Evolutionary conservation across 352 stramenopile species (phyloP), one percentile per base, ranked within the genome.

Genomic region (Aphanomyces astaci): DNA sequence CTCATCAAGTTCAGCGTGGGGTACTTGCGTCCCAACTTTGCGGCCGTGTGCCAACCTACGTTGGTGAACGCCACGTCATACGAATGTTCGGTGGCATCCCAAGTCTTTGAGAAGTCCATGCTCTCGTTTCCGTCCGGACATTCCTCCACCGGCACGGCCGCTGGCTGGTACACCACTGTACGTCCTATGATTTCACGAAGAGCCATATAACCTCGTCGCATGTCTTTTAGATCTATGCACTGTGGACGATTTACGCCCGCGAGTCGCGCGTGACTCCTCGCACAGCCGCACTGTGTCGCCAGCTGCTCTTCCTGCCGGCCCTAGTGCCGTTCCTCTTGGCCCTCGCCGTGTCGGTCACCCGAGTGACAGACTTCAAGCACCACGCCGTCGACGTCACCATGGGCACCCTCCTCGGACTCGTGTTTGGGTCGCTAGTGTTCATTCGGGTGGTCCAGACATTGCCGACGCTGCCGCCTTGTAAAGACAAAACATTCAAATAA

Each of bases 321-420:
- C 39, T 65, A 19, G 32, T 30, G 13, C 56, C 56, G 25, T 17
- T 52, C 22, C 31, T 49, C 25, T 39, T 65, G 24, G 33, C 56
- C 10, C 22, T 52, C 3, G 36, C 33, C 7, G 56, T 65, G 2
- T 49, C 56, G 11, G 56, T 65, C 31, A 33, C 32, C 36, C 56
- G 56, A 32, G 56, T 65, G 11, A 65, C 56, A 27, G 56, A 65
- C 40, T 65, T 49, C 32, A 49, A 65, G 40, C 56, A 65, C 27
- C 56, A 65, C 56, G 53, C 56, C 19, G 30, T 65, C 39, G 56
- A 65, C 40, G 48, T 65, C 22, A 65, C 56, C 2, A 65, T 65
- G 56, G 56, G 56, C 56, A 65, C 56, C 0, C 36, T 65, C 32
- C 32, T 63, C 22, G 54, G 54, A 27, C 54, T 63, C 54, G 7